These are phyloP conservation scores for Lasiodiplodia hormozganensis DNA, from an alignment of 2,329 filamentous ascomycete genomes.

Conservation along the genomic window DNA sequence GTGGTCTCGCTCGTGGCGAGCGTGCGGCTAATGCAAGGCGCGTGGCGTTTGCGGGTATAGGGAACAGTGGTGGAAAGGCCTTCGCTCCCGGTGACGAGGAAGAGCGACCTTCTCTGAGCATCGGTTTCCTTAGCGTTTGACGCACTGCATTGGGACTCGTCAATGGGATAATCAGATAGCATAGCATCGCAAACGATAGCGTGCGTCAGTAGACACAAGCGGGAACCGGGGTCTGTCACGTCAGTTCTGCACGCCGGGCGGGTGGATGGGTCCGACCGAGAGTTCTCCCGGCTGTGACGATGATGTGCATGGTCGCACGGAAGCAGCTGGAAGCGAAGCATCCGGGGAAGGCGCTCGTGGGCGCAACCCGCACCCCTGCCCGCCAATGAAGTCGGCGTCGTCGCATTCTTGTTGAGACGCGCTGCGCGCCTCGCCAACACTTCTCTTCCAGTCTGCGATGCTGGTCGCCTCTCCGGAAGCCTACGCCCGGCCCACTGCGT, in stretches of 20 bases:
- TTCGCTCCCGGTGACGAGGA: conserved; percentile 6
- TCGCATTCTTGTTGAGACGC: conserved; percentile 21
- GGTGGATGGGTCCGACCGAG: conserved; percentile 11
- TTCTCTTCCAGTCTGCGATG: background rate
- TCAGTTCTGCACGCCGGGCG: conserved; percentile 1
- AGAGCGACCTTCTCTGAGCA: conserved; percentile 17
- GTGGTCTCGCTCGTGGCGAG: background rate
- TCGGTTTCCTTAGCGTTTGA: conserved; percentile 5
- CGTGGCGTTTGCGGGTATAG: conserved; percentile 21
- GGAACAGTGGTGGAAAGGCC: conserved; percentile 8
- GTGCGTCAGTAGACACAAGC: conserved; percentile 5
- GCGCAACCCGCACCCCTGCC: conserved; percentile 3
- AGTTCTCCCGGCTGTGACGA: conserved; percentile 17
- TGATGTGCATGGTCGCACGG: conserved; percentile 25
- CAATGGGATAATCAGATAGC: background rate
- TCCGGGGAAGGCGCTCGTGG: conserved; percentile 18
- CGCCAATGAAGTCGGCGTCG: conserved; percentile 6
- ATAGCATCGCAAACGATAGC: background rate
- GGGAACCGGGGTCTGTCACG: background rate
- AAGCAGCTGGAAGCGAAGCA: conserved; percentile 26
- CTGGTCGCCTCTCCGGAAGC: conserved; percentile 10
- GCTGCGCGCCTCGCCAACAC: conserved; percentile 19
- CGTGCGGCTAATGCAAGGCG: conserved; percentile 19
- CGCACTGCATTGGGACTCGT: background rate
- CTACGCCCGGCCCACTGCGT: background rate